Evolutionary conservation across 306 rosid species (phyloP).

Genomic region (Citrullus colocynthis): DNA sequence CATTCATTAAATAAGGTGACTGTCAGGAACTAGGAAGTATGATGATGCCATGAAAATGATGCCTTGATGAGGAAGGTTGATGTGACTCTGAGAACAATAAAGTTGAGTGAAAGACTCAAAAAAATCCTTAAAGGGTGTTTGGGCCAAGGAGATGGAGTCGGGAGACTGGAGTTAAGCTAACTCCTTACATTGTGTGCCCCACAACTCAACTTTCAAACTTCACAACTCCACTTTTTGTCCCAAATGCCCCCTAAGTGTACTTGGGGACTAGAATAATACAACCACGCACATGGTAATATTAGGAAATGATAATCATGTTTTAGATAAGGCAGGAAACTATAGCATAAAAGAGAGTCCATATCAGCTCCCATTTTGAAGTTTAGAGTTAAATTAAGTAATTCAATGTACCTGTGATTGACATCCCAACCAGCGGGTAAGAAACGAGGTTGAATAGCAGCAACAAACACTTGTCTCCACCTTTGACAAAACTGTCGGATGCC

Average conservation of each 20-base stretch:
- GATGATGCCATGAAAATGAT: background rate
- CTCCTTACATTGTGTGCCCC: too few relatives aligned
- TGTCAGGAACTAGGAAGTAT: background rate
- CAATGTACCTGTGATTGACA: constrained; percentile 74
- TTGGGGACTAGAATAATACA: background rate
- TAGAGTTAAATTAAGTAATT: background rate
- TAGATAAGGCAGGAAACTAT: background rate
- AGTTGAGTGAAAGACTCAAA: background rate
- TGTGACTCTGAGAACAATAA: background rate
- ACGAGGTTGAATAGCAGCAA: constrained; percentile 69
- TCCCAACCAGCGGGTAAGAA: constrained; percentile 92
- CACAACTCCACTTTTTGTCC: too few relatives aligned
- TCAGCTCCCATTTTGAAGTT: background rate
- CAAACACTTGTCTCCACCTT: constrained; percentile 89
- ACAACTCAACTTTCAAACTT: too few relatives aligned
- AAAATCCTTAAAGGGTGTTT: background rate
- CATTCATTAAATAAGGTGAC: background rate
- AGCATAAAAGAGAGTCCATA: background rate
- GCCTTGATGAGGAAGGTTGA: background rate
- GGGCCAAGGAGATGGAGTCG: too few relatives aligned
- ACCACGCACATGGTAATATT: background rate
- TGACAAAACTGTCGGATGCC: constrained; percentile 70
- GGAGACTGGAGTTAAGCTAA: too few relatives aligned
- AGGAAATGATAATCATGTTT: background rate
- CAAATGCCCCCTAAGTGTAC: background rate